Percentiles rank a stretch among this genome's conserved stretches.
Conservation (phyloP, 1,139 yeast genomes). For the Tardiomyces digboiensis region DNA sequence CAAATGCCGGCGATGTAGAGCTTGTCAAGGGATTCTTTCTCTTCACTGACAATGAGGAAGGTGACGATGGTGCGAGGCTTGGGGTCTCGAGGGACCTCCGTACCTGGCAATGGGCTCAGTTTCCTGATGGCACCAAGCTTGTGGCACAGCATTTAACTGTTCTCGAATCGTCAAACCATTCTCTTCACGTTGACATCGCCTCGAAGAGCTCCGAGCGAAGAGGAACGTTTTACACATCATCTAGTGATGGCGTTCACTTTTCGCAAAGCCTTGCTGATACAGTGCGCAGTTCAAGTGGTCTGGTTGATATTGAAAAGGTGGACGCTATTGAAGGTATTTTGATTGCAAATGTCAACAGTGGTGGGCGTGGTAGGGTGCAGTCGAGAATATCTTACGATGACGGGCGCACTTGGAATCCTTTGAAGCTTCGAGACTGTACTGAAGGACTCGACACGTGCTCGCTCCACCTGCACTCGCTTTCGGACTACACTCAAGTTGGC, state of each 20-base stretch:
- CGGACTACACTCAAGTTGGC: constrained; percentile 47
- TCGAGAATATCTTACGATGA: constrained; percentile 51
- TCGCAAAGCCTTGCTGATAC: constrained; percentile 37
- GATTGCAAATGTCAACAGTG: constrained; percentile 39
- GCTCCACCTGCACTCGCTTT: constrained; percentile 43
- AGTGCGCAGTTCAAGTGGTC: constrained; percentile 31
- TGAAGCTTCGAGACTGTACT: constrained; percentile 27
- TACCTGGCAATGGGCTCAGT: constrained; percentile 41
- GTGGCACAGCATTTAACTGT: constrained; percentile 34
- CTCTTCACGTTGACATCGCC: constrained; percentile 42
- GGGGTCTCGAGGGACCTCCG: constrained; percentile 52
- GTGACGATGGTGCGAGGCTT: constrained; percentile 21
- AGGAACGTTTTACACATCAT: constrained; percentile 46
- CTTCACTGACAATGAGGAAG: not conserved
- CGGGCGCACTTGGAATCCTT: constrained; percentile 52
- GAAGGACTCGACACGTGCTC: constrained; percentile 39
- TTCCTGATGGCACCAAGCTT: constrained; percentile 31
- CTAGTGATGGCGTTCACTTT: constrained; percentile 53
- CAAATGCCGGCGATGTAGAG: not conserved
- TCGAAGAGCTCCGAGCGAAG: constrained; percentile 14
- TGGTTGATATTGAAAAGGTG: constrained; percentile 39
- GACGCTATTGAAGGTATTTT: constrained; percentile 64
- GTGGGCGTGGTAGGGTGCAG: constrained; percentile 10
- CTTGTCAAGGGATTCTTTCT: constrained; percentile 39
- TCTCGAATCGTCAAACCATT: constrained; percentile 45